Conservation (phyloP, 2,329 filamentous ascomycete genomes). For the Trichophyton rubrum region DNA sequence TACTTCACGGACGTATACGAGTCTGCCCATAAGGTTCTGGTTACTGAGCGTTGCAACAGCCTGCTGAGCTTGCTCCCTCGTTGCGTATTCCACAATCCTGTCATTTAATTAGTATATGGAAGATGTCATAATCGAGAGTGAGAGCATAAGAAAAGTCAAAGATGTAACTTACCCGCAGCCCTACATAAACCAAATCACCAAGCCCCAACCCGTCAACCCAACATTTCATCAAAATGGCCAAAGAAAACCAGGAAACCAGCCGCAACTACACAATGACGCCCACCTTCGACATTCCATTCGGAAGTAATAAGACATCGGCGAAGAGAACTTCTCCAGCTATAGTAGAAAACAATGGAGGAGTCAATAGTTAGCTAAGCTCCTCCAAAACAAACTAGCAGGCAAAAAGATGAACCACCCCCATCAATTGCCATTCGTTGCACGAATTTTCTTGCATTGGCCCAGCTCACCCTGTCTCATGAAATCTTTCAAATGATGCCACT, state of each 20-base stretch:
- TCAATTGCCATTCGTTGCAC: conserved; percentile 11
- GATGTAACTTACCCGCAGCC: conserved; percentile 84
- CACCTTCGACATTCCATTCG: conserved; percentile 99
- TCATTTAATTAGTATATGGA: background rate
- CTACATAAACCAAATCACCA: conserved; percentile 84
- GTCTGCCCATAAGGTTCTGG: conserved; percentile 94
- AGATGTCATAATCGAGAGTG: background rate
- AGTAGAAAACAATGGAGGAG: conserved; percentile 24
- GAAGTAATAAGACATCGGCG: conserved; percentile 97
- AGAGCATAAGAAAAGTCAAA: background rate
- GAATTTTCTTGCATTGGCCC: conserved; percentile 12
- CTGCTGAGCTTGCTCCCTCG: conserved; percentile 95
- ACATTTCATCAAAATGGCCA: conserved; percentile 64
- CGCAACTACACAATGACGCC: conserved; percentile 82
- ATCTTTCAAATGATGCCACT: conserved; percentile 99
- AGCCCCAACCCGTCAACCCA: conserved; percentile 98
- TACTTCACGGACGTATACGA: conserved; percentile 98
- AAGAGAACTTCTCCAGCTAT: conserved; percentile 97
- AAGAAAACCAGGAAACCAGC: conserved; percentile 59
- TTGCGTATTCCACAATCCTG: conserved; percentile 99
- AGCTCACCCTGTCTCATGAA: conserved; percentile 97
- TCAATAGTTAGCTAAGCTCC: conserved; percentile 22
- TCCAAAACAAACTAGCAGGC: background rate
- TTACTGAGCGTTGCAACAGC: conserved; percentile 97
- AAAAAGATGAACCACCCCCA: conserved; percentile 11